Base-by-base conservation (phyloP, 2,329 filamentous ascomycete genomes). In the Blumeria hordei region DNA sequence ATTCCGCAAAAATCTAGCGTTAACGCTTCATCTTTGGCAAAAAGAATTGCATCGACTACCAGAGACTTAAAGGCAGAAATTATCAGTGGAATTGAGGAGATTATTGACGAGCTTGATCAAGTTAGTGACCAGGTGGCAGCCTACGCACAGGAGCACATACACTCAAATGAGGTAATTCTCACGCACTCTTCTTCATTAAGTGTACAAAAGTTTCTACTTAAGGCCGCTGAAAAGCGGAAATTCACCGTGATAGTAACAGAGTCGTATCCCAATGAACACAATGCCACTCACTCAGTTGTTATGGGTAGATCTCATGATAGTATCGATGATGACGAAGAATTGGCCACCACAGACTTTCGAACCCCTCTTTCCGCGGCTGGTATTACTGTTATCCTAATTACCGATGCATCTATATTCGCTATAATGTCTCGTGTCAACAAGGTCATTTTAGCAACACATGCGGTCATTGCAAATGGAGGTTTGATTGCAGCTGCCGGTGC, bases 341-440 rank as follows among this genome's bases (percentile, higher is more conserved):
- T 72, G 71, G 58, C 64, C 64, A 49, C 71, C 66, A 37, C 72
- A 8, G 69, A 74, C 51, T 76, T 95, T 68, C 77, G 80, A 50
- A 94, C 92, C 68, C 81, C 87, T 51, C 74, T 96, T 57, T 80
- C 77, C 4, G 76, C 81, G 0, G 78, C 81, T 37, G 88, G 88
- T 32, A 84, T 93, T 55, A 83, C 79, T 1, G 83, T 94, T 44
- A 84, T 95, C 61, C 76, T 85, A 57, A 81, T 96, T 55, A 80
- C 86, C 45, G 88, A 94, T 67, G 83, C 81, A 7, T 85, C 87
- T 9, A 76, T 94, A 55, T 93, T 88, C 70, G 88, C 88, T 0
- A 85, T 96, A 63, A 96, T 98, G 85, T 85, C 88, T 8, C 80
- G 84, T 57, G 86, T 95, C 62, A 93, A 90, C 73, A 95, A 95